Evolutionary conservation across 2,329 filamentous ascomycete species (phyloP).

Genomic region (Exophiala xenobiotica): DNA sequence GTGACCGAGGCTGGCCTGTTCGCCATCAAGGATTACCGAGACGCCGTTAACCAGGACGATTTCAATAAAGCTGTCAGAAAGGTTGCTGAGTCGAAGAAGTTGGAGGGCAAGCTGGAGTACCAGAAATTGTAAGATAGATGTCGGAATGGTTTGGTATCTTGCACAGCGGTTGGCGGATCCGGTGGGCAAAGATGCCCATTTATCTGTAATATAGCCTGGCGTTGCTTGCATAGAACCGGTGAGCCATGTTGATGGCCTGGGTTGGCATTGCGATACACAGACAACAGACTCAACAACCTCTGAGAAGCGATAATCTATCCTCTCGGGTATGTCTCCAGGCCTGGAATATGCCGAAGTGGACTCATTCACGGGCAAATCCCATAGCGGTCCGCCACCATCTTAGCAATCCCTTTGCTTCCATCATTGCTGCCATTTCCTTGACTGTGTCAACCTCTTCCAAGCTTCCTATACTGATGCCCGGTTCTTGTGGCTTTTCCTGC

Average conservation of each 20-base stretch:
- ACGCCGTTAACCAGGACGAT: constrained; percentile 95
- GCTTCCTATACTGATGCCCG: constrained; percentile 26
- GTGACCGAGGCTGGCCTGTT: constrained; percentile 97
- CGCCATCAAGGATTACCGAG: constrained; percentile 96
- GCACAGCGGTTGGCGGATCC: constrained; percentile 11
- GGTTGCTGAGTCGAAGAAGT: constrained; percentile 94
- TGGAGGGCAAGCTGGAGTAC: constrained; percentile 97
- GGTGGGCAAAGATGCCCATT: background rate
- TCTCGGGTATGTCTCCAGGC: too few species aligned
- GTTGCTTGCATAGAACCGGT: too few species aligned
- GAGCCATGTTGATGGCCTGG: background rate
- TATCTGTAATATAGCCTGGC: background rate
- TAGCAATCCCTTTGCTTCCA: constrained; percentile 58
- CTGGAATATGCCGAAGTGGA: background rate
- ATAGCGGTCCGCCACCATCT: constrained; percentile 70
- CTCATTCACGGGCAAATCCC: constrained; percentile 46
- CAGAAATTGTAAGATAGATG: constrained; percentile 71
- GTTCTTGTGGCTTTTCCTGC: background rate
- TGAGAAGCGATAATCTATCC: too few species aligned
- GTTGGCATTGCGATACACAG: background rate
- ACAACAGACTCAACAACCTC: too few species aligned
- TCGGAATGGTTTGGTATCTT: background rate
- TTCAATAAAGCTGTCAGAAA: constrained; percentile 99
- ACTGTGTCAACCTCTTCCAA: constrained; percentile 63
- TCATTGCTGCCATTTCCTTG: constrained; percentile 61